A percentile compares a stretch with the other conserved stretches of the same genome.
Evolutionary conservation across 176 grass and related monocot genomes (phyloP).

Genomic region (Chrysopogon serrulatus): DNA sequence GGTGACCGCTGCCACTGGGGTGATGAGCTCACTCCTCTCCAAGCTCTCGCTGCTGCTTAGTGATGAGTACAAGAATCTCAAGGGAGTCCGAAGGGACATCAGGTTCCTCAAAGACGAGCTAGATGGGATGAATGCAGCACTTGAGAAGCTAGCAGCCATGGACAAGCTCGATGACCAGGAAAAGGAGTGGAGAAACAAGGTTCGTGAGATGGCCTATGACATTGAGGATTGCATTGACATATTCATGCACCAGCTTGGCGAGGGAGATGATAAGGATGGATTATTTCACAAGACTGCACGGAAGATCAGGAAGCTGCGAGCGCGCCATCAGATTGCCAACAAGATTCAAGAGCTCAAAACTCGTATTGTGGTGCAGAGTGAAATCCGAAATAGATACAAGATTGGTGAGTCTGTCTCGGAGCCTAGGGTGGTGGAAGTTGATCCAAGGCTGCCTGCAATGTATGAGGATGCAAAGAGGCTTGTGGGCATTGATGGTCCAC

Average conservation of each 20-base stretch:
- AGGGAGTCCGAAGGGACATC: no score
- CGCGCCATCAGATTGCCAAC: neutral
- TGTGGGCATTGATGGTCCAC: neutral
- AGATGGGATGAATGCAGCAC: neutral
- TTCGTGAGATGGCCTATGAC: slow-evolving; percentile 7
- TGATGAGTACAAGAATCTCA: no score
- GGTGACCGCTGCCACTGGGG: no score
- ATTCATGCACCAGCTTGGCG: neutral
- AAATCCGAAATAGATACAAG: neutral
- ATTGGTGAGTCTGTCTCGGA: neutral
- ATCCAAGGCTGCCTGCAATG: neutral
- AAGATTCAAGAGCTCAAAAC: neutral
- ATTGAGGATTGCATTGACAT: neutral
- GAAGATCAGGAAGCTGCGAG: neutral
- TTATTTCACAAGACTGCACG: neutral
- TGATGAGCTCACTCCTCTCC: no score
- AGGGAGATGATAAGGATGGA: neutral
- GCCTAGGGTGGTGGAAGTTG: neutral
- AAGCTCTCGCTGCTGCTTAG: no score
- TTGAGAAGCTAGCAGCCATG: no score
- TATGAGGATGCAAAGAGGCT: neutral
- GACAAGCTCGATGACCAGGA: neutral
- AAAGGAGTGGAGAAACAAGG: neutral
- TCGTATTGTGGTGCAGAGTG: neutral
- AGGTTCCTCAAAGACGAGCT: neutral